A percentile compares a stretch with the other conserved stretches of the same genome.
Evolutionary conservation across 306 rosid species (phyloP).

Genomic region (Pyrus communis): DNA sequence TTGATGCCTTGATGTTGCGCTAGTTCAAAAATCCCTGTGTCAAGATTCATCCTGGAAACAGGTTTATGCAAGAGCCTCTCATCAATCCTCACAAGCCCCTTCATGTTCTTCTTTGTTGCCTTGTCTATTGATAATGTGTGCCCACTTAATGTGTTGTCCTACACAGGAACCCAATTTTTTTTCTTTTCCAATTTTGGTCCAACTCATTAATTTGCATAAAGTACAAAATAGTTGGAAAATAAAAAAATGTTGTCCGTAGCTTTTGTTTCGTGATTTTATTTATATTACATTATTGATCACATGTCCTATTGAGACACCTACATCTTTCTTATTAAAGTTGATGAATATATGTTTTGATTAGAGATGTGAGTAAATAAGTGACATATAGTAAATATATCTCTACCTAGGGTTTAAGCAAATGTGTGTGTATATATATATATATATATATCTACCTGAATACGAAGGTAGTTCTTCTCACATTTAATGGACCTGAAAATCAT

Average conservation of each 20-base stretch:
- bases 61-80: conserved; percentile 12
- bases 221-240: too few species aligned
- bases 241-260: too few species aligned
- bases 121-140: conserved; percentile 3
- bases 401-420: background rate
- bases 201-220: too few species aligned
- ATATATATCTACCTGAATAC: background rate
- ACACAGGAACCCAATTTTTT: background rate
- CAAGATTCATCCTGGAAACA: conserved; percentile 9
- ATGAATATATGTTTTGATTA: too few species aligned
- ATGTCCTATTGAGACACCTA: background rate
- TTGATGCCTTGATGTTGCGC: background rate
- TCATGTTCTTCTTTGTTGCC: conserved; percentile 7
- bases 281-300: background rate
- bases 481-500: background rate
- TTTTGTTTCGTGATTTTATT: background rate
- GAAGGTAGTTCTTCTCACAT: conserved; percentile 9
- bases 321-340: too few species aligned
- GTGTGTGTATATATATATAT: too few species aligned
- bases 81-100: conserved; percentile 1
- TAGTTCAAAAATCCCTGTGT: background rate
- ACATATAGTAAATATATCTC: too few species aligned
- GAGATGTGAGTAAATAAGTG: background rate
- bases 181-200: too few species aligned
- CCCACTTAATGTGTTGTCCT: conserved; percentile 11